These are phyloP conservation scores for Artemisia tridentata DNA, from an alignment of 129 eudicot species.

Conservation along the genomic window DNA sequence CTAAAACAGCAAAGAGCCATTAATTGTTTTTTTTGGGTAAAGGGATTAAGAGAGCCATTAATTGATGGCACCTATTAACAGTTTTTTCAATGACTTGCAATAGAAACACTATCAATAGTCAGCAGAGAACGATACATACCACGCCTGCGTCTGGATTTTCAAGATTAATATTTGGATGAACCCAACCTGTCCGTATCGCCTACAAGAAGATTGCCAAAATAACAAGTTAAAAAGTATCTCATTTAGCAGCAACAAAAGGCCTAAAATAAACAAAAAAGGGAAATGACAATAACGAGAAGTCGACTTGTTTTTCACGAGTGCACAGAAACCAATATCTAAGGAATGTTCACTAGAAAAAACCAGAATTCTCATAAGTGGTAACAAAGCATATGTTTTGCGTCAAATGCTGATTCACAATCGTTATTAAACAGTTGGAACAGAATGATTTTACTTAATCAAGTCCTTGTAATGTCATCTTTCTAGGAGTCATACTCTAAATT, in stretches of 20 bases:
- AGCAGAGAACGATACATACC: constrained; percentile 48
- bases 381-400: neutral
- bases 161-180: constrained; percentile 94
- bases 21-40: no score
- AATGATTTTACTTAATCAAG: neutral
- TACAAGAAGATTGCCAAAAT: constrained; percentile 38
- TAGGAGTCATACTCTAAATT: neutral
- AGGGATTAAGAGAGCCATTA: no score
- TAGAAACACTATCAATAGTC: neutral
- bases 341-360: neutral
- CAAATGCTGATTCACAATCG: neutral
- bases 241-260: neutral
- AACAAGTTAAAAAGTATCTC: neutral
- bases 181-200: constrained; percentile 97
- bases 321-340: neutral
- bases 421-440: neutral
- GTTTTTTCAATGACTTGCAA: no score
- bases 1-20: no score
- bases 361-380: neutral
- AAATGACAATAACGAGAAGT: neutral
- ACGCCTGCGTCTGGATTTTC: constrained; percentile 87
- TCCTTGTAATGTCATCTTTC: neutral
- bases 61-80: no score
- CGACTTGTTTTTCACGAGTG: neutral
- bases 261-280: neutral